phyloP scores from a whole-genome alignment of 2,329 filamentous ascomycete species.

The Periconia macrospinosa region DNA sequence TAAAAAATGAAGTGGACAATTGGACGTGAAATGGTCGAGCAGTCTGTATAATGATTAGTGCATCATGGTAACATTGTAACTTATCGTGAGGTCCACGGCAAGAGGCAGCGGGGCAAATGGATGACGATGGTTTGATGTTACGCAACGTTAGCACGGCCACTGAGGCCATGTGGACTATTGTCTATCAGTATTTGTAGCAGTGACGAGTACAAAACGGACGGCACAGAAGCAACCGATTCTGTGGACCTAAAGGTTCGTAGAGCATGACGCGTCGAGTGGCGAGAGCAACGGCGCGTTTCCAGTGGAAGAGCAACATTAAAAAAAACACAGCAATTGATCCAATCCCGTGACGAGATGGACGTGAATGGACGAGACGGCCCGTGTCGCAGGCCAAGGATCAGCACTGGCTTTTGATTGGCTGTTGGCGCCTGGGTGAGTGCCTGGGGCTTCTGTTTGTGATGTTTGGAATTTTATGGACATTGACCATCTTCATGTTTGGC shows the following conservation, averaged over 20 bases:
- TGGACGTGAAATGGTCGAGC: background rate
- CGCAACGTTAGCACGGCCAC: no score
- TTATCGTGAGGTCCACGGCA: no score
- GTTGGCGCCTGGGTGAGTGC: background rate
- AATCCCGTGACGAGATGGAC: background rate
- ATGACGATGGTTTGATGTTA: no score
- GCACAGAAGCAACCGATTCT: no score
- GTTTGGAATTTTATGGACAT: no score
- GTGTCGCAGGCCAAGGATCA: background rate
- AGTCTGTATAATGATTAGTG: no score
- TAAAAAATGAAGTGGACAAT: background rate
- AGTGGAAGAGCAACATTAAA: background rate
- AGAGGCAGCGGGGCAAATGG: no score
- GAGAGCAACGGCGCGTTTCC: background rate
- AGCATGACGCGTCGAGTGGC: background rate
- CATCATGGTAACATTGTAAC: no score
- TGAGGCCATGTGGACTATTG: no score
- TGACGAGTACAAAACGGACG: no score
- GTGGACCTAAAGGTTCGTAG: background rate
- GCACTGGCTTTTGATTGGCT: background rate
- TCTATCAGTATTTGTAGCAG: no score
- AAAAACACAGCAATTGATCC: background rate
- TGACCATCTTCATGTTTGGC: background rate
- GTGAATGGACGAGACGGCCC: background rate
- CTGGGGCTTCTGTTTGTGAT: background rate